phyloP scores from a whole-genome alignment of 148 eudicot genomes.

The Chenopodium suecicum region DNA sequence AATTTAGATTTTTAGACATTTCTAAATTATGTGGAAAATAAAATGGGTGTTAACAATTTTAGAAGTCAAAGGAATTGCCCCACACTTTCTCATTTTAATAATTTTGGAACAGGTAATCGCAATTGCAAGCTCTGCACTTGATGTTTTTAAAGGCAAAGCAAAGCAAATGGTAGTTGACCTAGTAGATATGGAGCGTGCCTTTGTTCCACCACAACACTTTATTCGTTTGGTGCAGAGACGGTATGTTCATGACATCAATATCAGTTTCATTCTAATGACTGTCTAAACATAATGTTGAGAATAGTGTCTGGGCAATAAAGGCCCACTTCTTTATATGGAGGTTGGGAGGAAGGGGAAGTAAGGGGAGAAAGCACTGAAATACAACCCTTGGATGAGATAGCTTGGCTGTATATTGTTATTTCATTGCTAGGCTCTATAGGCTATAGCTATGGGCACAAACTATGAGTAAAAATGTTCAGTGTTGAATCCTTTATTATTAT shows the following conservation, averaged over 20 bases:
- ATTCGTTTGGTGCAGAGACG: slow-evolving; percentile 98
- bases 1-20: background rate
- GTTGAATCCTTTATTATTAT: background rate
- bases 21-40: background rate
- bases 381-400: background rate
- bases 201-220: slow-evolving; percentile 98
- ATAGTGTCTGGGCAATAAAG: too few relatives aligned
- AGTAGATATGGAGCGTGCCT: slow-evolving; percentile 99
- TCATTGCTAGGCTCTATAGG: background rate
- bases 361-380: background rate
- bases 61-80: too few relatives aligned
- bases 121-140: slow-evolving; percentile 85
- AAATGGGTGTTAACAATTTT: background rate
- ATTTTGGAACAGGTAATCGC: slow-evolving; percentile 68
- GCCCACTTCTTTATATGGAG: background rate
- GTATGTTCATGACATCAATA: slow-evolving; percentile 40
- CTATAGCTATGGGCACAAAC: background rate
- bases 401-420: background rate
- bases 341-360: background rate
- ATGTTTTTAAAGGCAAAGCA: slow-evolving; percentile 88
- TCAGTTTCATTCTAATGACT: background rate
- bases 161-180: slow-evolving; percentile 94
- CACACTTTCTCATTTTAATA: background rate
- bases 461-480: background rate
- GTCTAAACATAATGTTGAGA: too few relatives aligned